phyloP scores from a whole-genome alignment of 2,329 filamentous ascomycete genomes.

The Claviceps arundinis region DNA sequence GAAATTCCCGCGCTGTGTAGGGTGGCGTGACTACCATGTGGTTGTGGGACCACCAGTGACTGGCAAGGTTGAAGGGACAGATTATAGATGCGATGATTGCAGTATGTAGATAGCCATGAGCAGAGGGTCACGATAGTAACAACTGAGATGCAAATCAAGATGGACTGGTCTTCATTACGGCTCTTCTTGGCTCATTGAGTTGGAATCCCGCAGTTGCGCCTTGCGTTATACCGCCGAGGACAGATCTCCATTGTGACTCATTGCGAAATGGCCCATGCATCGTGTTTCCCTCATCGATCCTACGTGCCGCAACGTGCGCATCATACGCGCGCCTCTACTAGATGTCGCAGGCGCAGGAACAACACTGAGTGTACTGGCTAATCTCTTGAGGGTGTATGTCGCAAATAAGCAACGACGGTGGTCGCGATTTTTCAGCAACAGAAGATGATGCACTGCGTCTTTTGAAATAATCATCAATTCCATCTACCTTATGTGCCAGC shows the following conservation, averaged over 20 bases:
- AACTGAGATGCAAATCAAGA: too few relatives aligned
- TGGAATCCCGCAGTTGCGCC: too few relatives aligned
- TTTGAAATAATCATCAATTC: constrained; percentile 9
- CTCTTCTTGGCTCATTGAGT: too few relatives aligned
- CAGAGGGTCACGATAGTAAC: neutral
- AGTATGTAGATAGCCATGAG: neutral
- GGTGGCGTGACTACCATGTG: constrained; percentile 2
- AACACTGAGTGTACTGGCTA: too few relatives aligned
- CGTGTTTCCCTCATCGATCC: too few relatives aligned
- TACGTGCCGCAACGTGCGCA: too few relatives aligned
- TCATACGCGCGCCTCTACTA: too few relatives aligned
- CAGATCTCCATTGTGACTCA: too few relatives aligned
- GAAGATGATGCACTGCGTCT: neutral
- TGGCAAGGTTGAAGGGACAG: neutral
- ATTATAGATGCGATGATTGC: neutral
- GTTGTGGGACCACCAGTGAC: constrained; percentile 2
- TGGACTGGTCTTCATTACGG: too few relatives aligned
- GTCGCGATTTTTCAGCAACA: neutral
- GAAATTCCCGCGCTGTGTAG: neutral
- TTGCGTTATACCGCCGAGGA: too few relatives aligned
- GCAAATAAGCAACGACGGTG: neutral
- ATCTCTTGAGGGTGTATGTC: neutral
- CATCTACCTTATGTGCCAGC: constrained; percentile 10
- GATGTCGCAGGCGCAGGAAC: neutral
- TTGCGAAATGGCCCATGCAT: too few relatives aligned